These are phyloP conservation scores for Leishmania arabica DNA, from an alignment of 208 protist species.

Conservation along the genomic window DNA sequence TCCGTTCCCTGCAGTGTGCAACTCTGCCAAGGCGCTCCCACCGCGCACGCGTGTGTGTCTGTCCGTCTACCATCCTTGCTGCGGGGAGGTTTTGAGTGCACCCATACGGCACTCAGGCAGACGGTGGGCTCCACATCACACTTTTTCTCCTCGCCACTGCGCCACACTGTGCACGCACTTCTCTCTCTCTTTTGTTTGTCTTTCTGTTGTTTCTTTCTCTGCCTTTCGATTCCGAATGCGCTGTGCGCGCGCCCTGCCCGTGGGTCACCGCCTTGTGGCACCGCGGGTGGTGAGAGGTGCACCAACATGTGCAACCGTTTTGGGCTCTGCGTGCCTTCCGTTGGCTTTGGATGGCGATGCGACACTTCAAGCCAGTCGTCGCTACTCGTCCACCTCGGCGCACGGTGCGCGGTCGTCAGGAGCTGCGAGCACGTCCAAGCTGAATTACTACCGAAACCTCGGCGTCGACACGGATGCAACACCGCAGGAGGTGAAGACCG, in stretches of 20 bases:
- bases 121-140: neutral
- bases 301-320: neutral
- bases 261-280: neutral
- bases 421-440: constrained; percentile 7
- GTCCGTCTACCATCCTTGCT: neutral
- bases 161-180: neutral
- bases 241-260: neutral
- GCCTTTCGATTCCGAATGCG: neutral
- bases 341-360: neutral
- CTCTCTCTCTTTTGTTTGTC: neutral
- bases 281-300: neutral
- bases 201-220: neutral
- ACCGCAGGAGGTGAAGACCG: constrained; percentile 84
- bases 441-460: constrained; percentile 72
- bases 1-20: neutral
- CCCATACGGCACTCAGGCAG: neutral
- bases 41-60: neutral
- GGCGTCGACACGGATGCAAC: constrained; percentile 67
- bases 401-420: constrained; percentile 16
- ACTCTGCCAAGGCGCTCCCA: neutral
- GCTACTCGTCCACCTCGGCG: constrained; percentile 18
- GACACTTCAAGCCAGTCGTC: constrained; percentile 12
- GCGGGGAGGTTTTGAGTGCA: neutral
- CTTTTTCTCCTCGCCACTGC: neutral
- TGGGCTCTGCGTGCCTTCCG: neutral